A percentile compares a stretch with the other conserved stretches of the same genome.
These are phyloP conservation scores for Phalaenopsis hybrid DNA, from an alignment of 116 monocot genomes.

Conservation along the genomic window DNA sequence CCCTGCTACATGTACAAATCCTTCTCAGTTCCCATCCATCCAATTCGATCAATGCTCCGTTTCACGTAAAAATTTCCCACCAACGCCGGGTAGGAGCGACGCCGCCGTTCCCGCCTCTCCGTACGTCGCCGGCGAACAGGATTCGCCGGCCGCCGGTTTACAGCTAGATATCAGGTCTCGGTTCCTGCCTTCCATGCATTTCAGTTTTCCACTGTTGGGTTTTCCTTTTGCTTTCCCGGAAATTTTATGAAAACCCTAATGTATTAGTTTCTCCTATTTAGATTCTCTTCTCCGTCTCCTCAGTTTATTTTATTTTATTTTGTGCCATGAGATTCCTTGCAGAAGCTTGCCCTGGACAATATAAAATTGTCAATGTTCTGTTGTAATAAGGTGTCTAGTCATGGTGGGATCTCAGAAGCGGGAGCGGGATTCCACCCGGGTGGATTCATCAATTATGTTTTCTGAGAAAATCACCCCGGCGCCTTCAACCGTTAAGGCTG, in stretches of 20 bases:
- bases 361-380: not conserved
- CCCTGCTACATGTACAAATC: too few relatives aligned
- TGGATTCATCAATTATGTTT: not conserved
- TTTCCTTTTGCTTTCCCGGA: not conserved
- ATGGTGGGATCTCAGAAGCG: not conserved
- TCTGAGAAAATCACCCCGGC: not conserved
- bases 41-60: not conserved
- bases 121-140: not conserved
- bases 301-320: not conserved
- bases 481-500: not conserved
- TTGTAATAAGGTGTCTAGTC: not conserved
- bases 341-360: not conserved
- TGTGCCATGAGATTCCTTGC: not conserved
- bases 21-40: too few relatives aligned
- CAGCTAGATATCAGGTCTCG: not conserved
- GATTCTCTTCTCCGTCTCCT: not conserved
- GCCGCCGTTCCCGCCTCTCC: not conserved
- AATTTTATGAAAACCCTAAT: conserved; percentile 1
- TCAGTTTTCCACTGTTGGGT: not conserved
- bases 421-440: not conserved
- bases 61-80: not conserved
- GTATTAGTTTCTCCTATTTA: not conserved
- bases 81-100: not conserved
- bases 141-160: not conserved
- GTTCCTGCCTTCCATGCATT: not conserved